Percentiles rank a stretch among this genome's conserved stretches.
Evolutionary conservation across 2,329 filamentous ascomycete genomes (phyloP).

Genomic region (Ophidiomyces ophidiicola): DNA sequence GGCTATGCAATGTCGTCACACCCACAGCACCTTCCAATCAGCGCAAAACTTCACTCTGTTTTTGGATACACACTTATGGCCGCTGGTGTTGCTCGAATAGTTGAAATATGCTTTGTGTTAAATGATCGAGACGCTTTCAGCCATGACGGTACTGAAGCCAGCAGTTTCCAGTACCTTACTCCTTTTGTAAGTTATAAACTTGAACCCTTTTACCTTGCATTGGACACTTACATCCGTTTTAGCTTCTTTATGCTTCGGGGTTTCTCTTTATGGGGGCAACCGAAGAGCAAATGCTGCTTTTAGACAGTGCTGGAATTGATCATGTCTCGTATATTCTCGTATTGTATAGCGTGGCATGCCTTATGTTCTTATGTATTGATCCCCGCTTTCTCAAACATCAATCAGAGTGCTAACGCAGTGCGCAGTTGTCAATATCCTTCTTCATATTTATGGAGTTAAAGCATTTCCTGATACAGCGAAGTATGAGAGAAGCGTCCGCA

Average conservation of each 20-base stretch:
- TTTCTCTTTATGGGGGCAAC: slow-evolving; percentile 97
- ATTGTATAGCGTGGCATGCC: slow-evolving; percentile 76
- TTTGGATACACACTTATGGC: slow-evolving; percentile 96
- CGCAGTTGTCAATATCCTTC: slow-evolving; percentile 65
- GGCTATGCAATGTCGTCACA: slow-evolving; percentile 94
- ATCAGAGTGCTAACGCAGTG: slow-evolving; percentile 6
- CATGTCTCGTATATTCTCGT: slow-evolving; percentile 89
- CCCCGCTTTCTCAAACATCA: background rate
- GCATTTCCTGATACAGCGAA: slow-evolving; percentile 34
- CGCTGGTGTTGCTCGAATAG: slow-evolving; percentile 67
- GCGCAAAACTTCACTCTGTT: slow-evolving; percentile 72
- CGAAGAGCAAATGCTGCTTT: slow-evolving; percentile 82
- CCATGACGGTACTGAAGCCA: slow-evolving; percentile 56
- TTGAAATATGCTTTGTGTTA: slow-evolving; percentile 83
- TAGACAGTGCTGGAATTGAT: slow-evolving; percentile 62
- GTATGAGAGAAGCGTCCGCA: slow-evolving; percentile 6
- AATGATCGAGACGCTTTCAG: slow-evolving; percentile 55
- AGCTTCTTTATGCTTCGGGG: slow-evolving; percentile 83
- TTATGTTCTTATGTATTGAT: slow-evolving; percentile 68
- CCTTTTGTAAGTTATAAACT: slow-evolving; percentile 50
- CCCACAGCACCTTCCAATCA: slow-evolving; percentile 70
- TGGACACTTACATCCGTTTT: slow-evolving; percentile 11
- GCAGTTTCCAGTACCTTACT: slow-evolving; percentile 60
- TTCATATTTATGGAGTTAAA: slow-evolving; percentile 66
- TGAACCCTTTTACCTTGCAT: slow-evolving; percentile 13